Evolutionary conservation across 208 protist genomes (phyloP), one percentile per base, ranked within the genome.

Genomic region (Trypanosoma mega): DNA sequence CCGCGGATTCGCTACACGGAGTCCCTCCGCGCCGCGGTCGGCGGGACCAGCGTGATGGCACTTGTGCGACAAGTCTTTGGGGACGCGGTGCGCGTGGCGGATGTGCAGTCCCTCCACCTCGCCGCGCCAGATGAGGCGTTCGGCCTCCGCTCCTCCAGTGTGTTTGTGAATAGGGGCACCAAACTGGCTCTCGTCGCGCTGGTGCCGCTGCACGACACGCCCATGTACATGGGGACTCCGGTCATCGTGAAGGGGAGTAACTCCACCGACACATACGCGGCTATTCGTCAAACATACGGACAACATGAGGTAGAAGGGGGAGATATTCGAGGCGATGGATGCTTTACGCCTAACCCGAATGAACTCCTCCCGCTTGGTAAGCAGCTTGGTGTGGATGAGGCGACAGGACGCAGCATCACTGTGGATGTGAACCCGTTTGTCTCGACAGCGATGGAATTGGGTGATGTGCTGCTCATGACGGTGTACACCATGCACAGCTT

Each of bases 401-500:
- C 81, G 1, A 92, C 76, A 6, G 85, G 85, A 0, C 68, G 66
- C 9, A 45, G 45, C 29, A 84, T 83, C 41, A 68, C 82, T n/a
- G 74, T 90, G 3, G 86, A 93, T 55, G 76, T 82, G 7, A 86
- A 92, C 51, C 83, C 85, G 1, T 78, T 95, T 23, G 56, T 86
- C 11, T 86, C 76, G 26, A 69, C 67, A 9, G 61, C 85, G 20
- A 73, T 95, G 18, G 82, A 90, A 53, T 63, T 68, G 0, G 89
- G 89, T 11, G 89, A 95, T 51, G 44, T 95, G 23, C 63, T 95
- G 21, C 71, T 95, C 46, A 70, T 90, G 14, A 92, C 85, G 1
- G 80, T 92, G 7, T 95, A 95, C 73, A 90, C 85, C 11, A 95
- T 95, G 89, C 67, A 83, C 44, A 41, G 64, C 20, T 95, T 87